Conservation (phyloP, 2,329 filamentous ascomycete genomes). For the Claviceps spartinae region DNA sequence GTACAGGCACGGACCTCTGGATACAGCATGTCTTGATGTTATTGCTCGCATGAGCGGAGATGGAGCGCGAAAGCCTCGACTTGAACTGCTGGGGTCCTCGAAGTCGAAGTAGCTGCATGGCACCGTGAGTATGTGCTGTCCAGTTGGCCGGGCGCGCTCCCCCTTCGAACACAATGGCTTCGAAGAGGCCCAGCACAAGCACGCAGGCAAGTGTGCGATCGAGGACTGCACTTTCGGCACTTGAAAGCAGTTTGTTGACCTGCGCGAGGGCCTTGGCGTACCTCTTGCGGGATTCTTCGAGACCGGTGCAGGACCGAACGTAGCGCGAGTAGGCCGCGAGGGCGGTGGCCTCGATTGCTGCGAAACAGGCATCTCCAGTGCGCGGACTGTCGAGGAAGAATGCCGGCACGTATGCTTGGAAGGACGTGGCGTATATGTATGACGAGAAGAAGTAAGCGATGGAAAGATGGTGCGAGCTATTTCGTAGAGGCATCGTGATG, state of each 20-base stretch:
- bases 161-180: constrained; percentile 14
- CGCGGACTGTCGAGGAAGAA: constrained; percentile 7
- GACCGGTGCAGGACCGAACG: constrained; percentile 4
- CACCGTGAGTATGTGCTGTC: constrained; percentile 14
- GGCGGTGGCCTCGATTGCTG: constrained; percentile 12
- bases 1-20: constrained; percentile 11
- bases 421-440: constrained; percentile 14
- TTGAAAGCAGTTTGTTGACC: constrained; percentile 9
- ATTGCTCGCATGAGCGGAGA: constrained; percentile 14
- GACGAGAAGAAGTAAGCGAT: constrained; percentile 10
- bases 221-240: constrained; percentile 9
- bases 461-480: background rate
- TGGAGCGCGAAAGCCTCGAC: constrained; percentile 9
- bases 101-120: constrained; percentile 14
- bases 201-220: constrained; percentile 15
- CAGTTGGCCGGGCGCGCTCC: constrained; percentile 12
- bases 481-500: background rate
- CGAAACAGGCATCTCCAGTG: constrained; percentile 9
- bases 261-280: constrained; percentile 11
- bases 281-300: constrained; percentile 9
- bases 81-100: constrained; percentile 12
- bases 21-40: constrained; percentile 16
- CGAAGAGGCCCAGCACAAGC: constrained; percentile 15
- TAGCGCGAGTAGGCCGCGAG: constrained; percentile 13
- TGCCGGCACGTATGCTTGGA: constrained; percentile 11